phyloP scores from a whole-genome alignment of 225 moss, liverwort and hornwort genomes.

The Sphagnum contortum region DNA sequence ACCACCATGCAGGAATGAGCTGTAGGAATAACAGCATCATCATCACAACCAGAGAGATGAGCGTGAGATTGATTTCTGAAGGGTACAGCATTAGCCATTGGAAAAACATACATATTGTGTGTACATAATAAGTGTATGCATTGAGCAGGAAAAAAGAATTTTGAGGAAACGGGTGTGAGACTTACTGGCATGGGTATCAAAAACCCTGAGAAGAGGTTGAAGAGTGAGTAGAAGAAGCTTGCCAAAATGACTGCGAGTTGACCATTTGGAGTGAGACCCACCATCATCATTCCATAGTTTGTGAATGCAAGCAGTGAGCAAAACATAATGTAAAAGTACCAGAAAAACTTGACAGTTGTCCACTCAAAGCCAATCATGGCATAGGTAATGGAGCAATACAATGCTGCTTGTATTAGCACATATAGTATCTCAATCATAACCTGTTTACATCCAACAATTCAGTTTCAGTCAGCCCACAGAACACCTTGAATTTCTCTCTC shows the following conservation, averaged over 20 bases:
- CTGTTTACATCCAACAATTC: conserved; percentile 8
- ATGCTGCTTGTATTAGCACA: conserved; percentile 18
- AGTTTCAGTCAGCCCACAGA: too few relatives aligned
- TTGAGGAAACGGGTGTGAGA: not conserved
- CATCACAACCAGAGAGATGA: not conserved
- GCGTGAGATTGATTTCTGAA: too few relatives aligned
- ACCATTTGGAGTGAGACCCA: conserved; percentile 36
- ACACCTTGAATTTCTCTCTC: too few relatives aligned
- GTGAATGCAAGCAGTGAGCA: conserved; percentile 28
- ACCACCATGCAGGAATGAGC: conserved; percentile 44
- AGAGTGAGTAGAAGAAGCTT: conserved; percentile 33
- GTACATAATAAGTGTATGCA: too few relatives aligned
- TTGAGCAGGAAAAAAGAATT: too few relatives aligned
- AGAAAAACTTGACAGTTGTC: conserved; percentile 24
- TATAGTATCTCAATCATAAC: conserved; percentile 33
- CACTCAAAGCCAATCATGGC: conserved; percentile 41
- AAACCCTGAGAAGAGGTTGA: conserved; percentile 54
- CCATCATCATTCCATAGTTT: conserved; percentile 50
- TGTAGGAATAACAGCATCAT: conserved; percentile 6
- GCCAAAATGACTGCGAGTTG: conserved; percentile 35
- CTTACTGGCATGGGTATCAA: conserved; percentile 26
- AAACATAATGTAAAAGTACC: conserved; percentile 26
- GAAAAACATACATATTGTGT: too few relatives aligned
- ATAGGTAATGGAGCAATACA: conserved; percentile 20
- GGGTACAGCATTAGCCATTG: too few relatives aligned